These are phyloP conservation scores for Trichoderma sp. DNA, from an alignment of 2,329 filamentous ascomycete species.

Conservation along the genomic window DNA sequence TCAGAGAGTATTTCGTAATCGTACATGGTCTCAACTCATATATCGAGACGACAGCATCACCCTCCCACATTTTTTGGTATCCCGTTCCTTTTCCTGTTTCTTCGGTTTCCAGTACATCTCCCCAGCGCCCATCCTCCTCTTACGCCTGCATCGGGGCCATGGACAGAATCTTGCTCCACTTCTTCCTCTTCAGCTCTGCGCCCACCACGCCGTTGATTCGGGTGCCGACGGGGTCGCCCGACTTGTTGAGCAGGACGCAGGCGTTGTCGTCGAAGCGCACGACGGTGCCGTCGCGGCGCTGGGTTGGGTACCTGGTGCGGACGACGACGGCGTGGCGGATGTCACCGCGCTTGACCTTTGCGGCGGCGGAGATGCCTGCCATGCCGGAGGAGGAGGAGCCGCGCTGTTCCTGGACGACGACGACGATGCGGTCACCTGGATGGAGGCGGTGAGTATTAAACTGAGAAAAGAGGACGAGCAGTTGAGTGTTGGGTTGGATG, in stretches of 20 bases:
- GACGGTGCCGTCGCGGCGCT: constrained; percentile 83
- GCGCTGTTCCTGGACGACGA: constrained; percentile 96
- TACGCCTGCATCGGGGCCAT: constrained; percentile 75
- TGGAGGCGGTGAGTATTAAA: constrained; percentile 14
- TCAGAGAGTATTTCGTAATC: constrained; percentile 35
- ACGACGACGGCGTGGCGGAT: constrained; percentile 96
- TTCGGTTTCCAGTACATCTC: neutral
- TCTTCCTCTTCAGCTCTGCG: constrained; percentile 82
- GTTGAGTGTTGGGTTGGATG: neutral
- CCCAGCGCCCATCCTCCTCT: neutral
- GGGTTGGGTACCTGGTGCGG: constrained; percentile 82
- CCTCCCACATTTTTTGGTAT: neutral
- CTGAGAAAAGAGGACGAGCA: neutral
- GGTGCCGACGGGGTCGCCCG: constrained; percentile 90
- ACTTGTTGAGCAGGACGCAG: constrained; percentile 95
- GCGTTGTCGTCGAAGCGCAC: constrained; percentile 97
- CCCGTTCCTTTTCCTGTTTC: neutral
- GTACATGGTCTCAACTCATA: constrained; percentile 38
- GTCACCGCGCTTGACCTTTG: constrained; percentile 94
- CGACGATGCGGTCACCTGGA: constrained; percentile 90
- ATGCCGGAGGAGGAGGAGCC: constrained; percentile 72
- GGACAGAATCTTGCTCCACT: constrained; percentile 98
- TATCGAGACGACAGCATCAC: constrained; percentile 25
- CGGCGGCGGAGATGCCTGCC: constrained; percentile 71
- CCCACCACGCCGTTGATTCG: constrained; percentile 92